Evolutionary conservation across 192 early-diverging fungal species (phyloP), one percentile per base, ranked within the genome.

Genomic region (Coemansia sp.): DNA sequence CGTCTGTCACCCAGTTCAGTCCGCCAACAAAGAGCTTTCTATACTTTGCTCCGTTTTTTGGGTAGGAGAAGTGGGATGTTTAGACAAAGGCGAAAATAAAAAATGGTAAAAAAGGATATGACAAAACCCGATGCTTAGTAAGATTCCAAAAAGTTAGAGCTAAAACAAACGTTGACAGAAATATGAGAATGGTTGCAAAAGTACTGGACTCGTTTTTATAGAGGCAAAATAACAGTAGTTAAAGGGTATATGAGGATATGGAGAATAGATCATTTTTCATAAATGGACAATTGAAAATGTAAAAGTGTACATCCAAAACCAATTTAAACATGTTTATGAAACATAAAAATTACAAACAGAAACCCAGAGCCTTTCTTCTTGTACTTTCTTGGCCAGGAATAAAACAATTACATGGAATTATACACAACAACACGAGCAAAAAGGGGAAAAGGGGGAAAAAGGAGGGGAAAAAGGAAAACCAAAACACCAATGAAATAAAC

Each of bases 21-120:
- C 94, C 95, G 55, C 94, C 94, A 2, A 97, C 93, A 83, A 97
- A 97, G 36, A 97, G 85, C 83, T 97, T 97, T 31, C 89, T 84
- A 47, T 29, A 20, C n/a, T 34, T 50, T 30, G 20, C 17, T 41
- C 15, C 38, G 38, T 41, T 41, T 41, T 41, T 41, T 41, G 6
- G 1, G 38, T 0, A 17, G 1, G 38, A 4, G 15, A 41, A 13
- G 17, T 17, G 15, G 15, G 44, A 17, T 41, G 38, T 41, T 41
- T 13, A 10, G 17, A 41, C 9, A 41, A 41, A 13, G 53, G 47
- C 47, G 58, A 52, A 53, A 17, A 29, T 53, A 13, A 40, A 23
- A 47, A 68, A 62, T 89, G 84, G 14, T 67, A 62, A 82, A 92
- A 91, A 29, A 89, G 13, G 13, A 36, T 36, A 36, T 36, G 91